phyloP scores from a whole-genome alignment of 2,329 filamentous ascomycete species.

The Exophiala viscosa region DNA sequence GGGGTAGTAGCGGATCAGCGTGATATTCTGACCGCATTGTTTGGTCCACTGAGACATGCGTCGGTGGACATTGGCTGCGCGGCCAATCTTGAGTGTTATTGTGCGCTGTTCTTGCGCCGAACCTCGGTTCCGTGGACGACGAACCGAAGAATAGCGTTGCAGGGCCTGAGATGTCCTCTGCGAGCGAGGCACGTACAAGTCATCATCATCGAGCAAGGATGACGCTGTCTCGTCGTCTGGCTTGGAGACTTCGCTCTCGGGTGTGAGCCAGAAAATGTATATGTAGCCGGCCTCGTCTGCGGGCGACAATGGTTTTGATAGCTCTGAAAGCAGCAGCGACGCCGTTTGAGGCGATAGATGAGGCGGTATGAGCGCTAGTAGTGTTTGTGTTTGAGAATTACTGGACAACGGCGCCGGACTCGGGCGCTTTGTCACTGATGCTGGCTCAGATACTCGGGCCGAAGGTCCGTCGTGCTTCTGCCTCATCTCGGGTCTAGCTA shows the following conservation, averaged over 20 bases:
- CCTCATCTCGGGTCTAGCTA: conserved; percentile 12
- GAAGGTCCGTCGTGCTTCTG: conserved; percentile 1
- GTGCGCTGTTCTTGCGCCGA: conserved; percentile 49
- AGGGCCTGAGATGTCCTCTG: conserved; percentile 36
- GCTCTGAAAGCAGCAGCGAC: conserved; percentile 69
- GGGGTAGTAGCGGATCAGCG: conserved; percentile 87
- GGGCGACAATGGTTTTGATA: conserved; percentile 69
- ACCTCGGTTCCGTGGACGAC: conserved; percentile 24
- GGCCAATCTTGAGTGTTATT: conserved; percentile 63
- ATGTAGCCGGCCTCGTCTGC: conserved; percentile 85
- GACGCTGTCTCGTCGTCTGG: conserved; percentile 58
- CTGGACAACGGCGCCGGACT: conserved; percentile 24
- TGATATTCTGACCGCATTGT: conserved; percentile 86
- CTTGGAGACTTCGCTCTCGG: conserved; percentile 54
- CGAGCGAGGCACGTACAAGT: conserved; percentile 26
- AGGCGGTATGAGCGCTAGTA: conserved; percentile 67
- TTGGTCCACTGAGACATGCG: conserved; percentile 89
- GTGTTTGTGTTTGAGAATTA: conserved; percentile 40
- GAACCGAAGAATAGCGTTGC: conserved; percentile 31
- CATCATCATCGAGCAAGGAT: conserved; percentile 49
- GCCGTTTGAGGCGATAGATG: conserved; percentile 64
- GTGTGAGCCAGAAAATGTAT: conserved; percentile 97
- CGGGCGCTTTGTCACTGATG: conserved; percentile 12
- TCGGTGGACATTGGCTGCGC: conserved; percentile 78
- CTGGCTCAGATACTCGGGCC: conserved; percentile 2